A percentile compares a stretch with the other conserved stretches of the same genome.
Evolutionary conservation across 768 basidiomycete species (phyloP).

Genomic region (Pholiota molesta): DNA sequence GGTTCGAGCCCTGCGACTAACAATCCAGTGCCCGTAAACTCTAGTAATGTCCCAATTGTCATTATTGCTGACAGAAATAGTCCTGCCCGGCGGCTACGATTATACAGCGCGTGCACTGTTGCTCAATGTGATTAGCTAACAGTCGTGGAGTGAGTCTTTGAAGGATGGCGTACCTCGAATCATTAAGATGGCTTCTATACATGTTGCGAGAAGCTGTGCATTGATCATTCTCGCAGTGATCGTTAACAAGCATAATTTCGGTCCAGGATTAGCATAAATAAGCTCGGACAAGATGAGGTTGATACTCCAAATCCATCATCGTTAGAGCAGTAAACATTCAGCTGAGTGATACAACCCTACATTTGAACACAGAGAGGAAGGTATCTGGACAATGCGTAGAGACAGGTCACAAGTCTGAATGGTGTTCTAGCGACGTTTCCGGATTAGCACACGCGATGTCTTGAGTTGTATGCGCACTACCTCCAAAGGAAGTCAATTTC

Average conservation of each 20-base stretch:
- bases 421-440: conserved; percentile 6
- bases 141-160: neutral
- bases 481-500: conserved; percentile 19
- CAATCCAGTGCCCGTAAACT: conserved; percentile 8
- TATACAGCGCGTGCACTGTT: conserved; percentile 19
- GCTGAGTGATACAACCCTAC: neutral
- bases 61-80: conserved; percentile 6
- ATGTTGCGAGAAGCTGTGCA: conserved; percentile 15
- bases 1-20: conserved; percentile 1
- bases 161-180: neutral
- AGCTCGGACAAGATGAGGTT: conserved; percentile 13
- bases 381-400: conserved; percentile 18
- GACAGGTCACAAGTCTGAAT: conserved; percentile 11
- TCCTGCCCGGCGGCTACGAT: conserved; percentile 6
- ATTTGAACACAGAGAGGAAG: conserved; percentile 12
- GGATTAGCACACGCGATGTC: neutral
- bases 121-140: neutral
- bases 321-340: neutral
- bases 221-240: conserved; percentile 8
- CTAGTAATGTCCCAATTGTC: conserved; percentile 10
- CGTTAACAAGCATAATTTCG: conserved; percentile 4
- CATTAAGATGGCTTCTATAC: conserved; percentile 15
- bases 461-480: neutral
- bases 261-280: neutral
- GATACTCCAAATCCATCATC: neutral